Evolutionary conservation across 2,329 filamentous ascomycete genomes (phyloP), one percentile per base, ranked within the genome.

Genomic region (Byssothecium circinans): DNA sequence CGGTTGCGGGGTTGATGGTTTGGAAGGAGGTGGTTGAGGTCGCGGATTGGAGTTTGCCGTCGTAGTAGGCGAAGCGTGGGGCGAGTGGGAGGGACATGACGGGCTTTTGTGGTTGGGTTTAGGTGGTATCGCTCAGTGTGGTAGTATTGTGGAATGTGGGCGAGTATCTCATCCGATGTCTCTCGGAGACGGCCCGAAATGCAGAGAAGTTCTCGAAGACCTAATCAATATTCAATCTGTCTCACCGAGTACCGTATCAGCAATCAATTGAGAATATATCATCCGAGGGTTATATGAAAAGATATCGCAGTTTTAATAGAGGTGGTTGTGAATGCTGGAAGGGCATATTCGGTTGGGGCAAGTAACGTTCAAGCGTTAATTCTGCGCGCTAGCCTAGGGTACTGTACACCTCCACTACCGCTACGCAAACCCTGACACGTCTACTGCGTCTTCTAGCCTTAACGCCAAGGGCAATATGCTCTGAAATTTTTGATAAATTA

Each of bases 1-100:
- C 83, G 34, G 83, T 91, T 41, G 89, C 83, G 32, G 90, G 90
- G 67, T 94, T 81, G 66, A 92, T 77, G 23, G 86, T 83, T 53
- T 84, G 75, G 74, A 94, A 92, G 38, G 84, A 84, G 49, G 78
- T 77, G 34, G 78, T 74, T 8, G 83, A 81, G 30, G 75, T 78
- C 40, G 83, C 80, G 20, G 78, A 73, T 62, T 89, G 88, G 36
- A 79, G 73, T 65, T 81, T 79, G 69, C 90, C 90, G 56, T 84
- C 81, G 75, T 90, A 89, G 74, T 87, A 94, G 54, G 90, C 84
- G 65, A 87, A 81, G 55, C 83, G 80, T 35, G 75, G 67, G 38
- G 78, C 61, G 58, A 81, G 78, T 67, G 75, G 65, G 49, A 67
- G 65, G 47, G 64, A 59, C 60, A 68, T 69, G 53, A 40, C 50